Conservation (phyloP, 78 protist species). For the Trichosphaerium sp. region DNA sequence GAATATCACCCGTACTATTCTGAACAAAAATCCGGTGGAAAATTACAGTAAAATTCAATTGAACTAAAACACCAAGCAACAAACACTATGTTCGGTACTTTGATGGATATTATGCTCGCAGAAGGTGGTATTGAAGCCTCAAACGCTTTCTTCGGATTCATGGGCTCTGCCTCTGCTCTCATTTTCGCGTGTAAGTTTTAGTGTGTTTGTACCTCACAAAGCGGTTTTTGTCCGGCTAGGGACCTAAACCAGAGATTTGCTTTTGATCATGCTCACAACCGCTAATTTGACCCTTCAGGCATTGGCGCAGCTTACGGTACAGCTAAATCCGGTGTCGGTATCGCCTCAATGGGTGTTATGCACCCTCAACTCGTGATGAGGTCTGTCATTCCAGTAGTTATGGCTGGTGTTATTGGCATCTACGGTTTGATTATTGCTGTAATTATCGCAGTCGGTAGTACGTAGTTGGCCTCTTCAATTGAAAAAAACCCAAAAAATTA, state of each 20-base stretch:
- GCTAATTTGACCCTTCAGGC: conserved; percentile 35
- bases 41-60: too few species aligned
- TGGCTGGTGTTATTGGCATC: conserved; percentile 99
- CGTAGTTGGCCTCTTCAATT: not conserved
- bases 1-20: too few species aligned
- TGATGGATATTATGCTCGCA: too few species aligned
- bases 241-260: not conserved
- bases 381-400: conserved; percentile 79
- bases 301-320: conserved; percentile 99
- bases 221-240: not conserved
- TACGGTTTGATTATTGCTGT: conserved; percentile 98
- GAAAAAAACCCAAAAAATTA: not conserved
- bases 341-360: conserved; percentile 90
- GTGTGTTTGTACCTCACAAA: not conserved
- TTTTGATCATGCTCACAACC: not conserved
- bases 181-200: conserved; percentile 32
- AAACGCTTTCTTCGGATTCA: conserved; percentile 57
- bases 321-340: conserved; percentile 96
- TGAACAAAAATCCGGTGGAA: too few species aligned
- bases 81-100: too few species aligned
- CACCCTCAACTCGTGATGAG: conserved; percentile 91
- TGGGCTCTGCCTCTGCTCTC: conserved; percentile 48
- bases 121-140: too few species aligned
- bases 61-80: too few species aligned
- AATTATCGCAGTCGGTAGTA: conserved; percentile 52